Base-by-base conservation (phyloP, 805 yeast species). In the Nakazawaea anatomiae region DNA sequence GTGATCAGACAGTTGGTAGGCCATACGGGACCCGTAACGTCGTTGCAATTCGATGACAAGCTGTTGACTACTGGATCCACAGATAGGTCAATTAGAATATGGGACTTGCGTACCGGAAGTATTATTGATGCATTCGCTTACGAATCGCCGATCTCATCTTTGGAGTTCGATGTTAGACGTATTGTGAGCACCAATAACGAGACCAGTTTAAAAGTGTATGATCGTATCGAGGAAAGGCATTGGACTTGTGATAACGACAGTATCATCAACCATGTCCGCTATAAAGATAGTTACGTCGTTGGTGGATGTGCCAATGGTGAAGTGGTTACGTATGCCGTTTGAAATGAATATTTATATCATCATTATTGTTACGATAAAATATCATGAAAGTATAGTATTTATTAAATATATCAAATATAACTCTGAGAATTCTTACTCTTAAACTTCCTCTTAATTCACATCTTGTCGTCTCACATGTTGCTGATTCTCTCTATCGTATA, bases 41-140 rank as follows among this genome's bases (percentile, higher is more conserved):
- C 82, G 36, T 67, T 86, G 41, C 86, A 84, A 59, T 86, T 86
- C 63, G 89, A 85, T 60, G 82, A 80, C n/a, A 69, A 68, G 44
- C 78, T 80, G 58, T 64, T 86, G 38, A 75, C 82, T 4, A 80
- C 89, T 0, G 89, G 89, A 6, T 75, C 85, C 12, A 63, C 68
- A 7, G 91, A 85, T 59, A 68, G 85, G 46, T 78, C 83, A 27
- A 73, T 85, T 3, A 71, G 89, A 50, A 72, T 83, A 10, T 86
- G 92, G 92, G 92, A 86, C 62, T 66, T 86, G 41, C 70, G 92
- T 55, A 82, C 80, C 0, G 90, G 91, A 11, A 71, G 78, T 1
- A 73, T 85, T 11, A 64, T 73, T 39, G 84, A 82, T 58, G 80
- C 85, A 1, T 80, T 80, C 64, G 80, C 84, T 1, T 83, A 81